Evolutionary conservation across 225 moss, liverwort and hornwort genomes (phyloP), one percentile per base, ranked within the genome.

Genomic region (Rhytidiadelphus loreus): DNA sequence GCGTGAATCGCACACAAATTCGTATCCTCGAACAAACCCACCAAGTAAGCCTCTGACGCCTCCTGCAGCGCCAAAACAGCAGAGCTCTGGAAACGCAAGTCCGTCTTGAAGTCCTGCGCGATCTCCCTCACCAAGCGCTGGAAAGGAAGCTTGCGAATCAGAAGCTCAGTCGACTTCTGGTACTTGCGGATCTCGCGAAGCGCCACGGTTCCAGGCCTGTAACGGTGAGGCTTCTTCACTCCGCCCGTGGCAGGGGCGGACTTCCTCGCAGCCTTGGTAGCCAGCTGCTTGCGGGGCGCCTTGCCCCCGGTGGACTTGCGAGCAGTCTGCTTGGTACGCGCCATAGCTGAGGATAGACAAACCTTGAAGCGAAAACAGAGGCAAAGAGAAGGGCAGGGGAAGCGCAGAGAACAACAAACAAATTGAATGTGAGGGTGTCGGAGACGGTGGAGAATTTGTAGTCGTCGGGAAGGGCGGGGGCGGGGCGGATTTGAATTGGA

Each of bases 391-490:
- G 12, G 12, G 18, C 19, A 32, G 4, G 11, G 18, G 4, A 7
- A 19, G 18, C 11, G 7, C 2, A 8, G 33, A 33, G 50, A 4
- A 75, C 13, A 8, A 13, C 20, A 8, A 33, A 13, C 8, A 11
- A 8, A 12, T 20, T 0, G 48, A 6, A 5, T 29, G 10, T 1
- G 15, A 3, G 1, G 0, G 0, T 0, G 15, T 0, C 5, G 30
- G 0, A 22, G 76, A 8, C 33, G 32, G 20, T 22, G 52, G 35
- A 22, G 76, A 33, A 52, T 23, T 35, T 77, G 53, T 77, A 77
- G 53, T 35, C 2, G 23, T 53, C 23, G 77, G 5, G 21, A 52
- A 76, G 35, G 77, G 77, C 77, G 74, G 76, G 76, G 76, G 8
- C 53, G 53, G 53, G 53, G 14, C 5, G 35, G 1, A 53, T 53